Conservation (phyloP, 2,329 filamentous ascomycete genomes). For the Hypoxylon rubiginosum region DNA sequence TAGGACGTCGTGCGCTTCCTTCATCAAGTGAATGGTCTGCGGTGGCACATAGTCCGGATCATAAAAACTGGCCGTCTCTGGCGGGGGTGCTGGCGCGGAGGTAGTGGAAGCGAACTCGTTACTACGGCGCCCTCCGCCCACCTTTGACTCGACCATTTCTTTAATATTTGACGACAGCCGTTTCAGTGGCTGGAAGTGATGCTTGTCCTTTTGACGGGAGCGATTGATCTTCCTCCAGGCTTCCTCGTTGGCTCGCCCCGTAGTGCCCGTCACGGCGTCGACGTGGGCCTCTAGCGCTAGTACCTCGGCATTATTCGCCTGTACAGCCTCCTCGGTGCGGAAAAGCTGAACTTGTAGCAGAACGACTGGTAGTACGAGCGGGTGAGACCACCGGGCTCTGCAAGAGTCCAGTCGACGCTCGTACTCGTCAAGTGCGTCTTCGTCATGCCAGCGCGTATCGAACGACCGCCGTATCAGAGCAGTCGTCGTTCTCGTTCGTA, state of each 20-base stretch:
- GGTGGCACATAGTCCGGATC: conserved; percentile 55
- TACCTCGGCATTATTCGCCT: conserved; percentile 60
- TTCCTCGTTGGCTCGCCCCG: conserved; percentile 45
- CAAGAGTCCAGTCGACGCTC: conserved; percentile 61
- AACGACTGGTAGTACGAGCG: conserved; percentile 60
- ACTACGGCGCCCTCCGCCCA: conserved; percentile 32
- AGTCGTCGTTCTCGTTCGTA: conserved; percentile 56
- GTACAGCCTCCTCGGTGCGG: conserved; percentile 60
- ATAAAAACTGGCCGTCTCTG: conserved; percentile 35
- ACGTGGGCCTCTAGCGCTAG: conserved; percentile 58
- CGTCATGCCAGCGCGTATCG: conserved; percentile 57
- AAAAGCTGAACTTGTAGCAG: conserved; percentile 62
- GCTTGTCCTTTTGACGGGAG: conserved; percentile 29
- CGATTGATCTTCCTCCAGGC: conserved; percentile 40
- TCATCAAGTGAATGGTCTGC: conserved; percentile 63
- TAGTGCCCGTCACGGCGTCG: conserved; percentile 57
- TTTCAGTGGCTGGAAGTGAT: conserved; percentile 44
- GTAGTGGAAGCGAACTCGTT: conserved; percentile 15
- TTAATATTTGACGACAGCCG: conserved; percentile 47
- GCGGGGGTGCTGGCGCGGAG: conserved; percentile 7
- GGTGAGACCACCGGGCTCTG: conserved; percentile 61
- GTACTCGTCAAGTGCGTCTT: conserved; percentile 62
- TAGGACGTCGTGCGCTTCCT: conserved; percentile 61
- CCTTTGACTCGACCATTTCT: conserved; percentile 46
- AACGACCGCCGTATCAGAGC: conserved; percentile 60